Percentiles rank a stretch among this genome's conserved stretches.
These are phyloP conservation scores for Epithemia pelagica DNA, from an alignment of 108 stramenopile species.

Conservation along the genomic window DNA sequence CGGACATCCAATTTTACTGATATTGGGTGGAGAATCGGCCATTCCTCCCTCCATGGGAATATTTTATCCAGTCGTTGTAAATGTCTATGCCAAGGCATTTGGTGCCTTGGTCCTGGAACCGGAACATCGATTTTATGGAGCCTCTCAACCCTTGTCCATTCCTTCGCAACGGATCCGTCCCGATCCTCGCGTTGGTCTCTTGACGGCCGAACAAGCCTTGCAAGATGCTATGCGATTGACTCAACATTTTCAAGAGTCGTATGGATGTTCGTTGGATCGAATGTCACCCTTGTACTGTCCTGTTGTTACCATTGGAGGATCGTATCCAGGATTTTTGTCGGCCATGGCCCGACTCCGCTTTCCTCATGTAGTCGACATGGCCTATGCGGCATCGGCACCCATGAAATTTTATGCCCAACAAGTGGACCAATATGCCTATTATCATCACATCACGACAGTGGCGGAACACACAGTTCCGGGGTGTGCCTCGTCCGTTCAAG, in stretches of 20 bases:
- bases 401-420: constrained; percentile 72
- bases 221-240: constrained; percentile 38
- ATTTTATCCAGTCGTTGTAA: constrained; percentile 62
- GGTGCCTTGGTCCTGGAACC: constrained; percentile 60
- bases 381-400: constrained; percentile 70
- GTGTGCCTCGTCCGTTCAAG: constrained; percentile 32
- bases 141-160: constrained; percentile 34
- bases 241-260: constrained; percentile 20
- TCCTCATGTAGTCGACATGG: constrained; percentile 62
- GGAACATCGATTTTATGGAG: constrained; percentile 83
- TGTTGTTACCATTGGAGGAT: constrained; percentile 69
- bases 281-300: constrained; percentile 55
- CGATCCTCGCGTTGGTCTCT: constrained; percentile 16
- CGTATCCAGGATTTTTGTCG: constrained; percentile 75
- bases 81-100: constrained; percentile 55
- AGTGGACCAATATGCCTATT: constrained; percentile 51
- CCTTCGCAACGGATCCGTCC: not conserved
- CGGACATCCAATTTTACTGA: constrained; percentile 72
- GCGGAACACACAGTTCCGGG: constrained; percentile 50
- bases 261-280: constrained; percentile 23
- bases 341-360: constrained; percentile 58
- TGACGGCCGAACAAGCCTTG: constrained; percentile 65
- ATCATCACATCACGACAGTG: constrained; percentile 55
- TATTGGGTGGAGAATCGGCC: constrained; percentile 76
- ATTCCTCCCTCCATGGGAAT: constrained; percentile 45